A percentile compares a stretch with the other conserved stretches of the same genome.
Evolutionary conservation across 2,329 filamentous ascomycete genomes (phyloP).

Genomic region (Calonectria crousiana): DNA sequence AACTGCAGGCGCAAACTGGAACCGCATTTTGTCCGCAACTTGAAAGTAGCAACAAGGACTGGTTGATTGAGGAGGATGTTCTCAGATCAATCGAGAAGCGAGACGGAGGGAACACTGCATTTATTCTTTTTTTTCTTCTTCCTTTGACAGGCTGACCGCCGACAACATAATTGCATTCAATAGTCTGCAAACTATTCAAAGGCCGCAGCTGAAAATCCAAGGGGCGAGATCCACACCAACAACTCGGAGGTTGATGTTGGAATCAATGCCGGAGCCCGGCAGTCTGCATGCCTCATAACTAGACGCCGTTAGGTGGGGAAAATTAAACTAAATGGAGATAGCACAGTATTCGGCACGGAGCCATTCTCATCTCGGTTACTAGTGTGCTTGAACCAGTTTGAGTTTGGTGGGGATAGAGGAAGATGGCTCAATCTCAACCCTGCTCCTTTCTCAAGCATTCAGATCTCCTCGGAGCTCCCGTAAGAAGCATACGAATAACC

Average conservation of each 20-base stretch:
- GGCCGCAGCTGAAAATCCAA: background rate
- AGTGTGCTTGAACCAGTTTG: background rate
- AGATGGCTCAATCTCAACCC: background rate
- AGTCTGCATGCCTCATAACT: background rate
- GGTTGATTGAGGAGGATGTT: background rate
- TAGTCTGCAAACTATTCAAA: background rate
- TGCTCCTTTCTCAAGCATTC: background rate
- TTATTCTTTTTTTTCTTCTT: background rate
- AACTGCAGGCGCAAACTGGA: background rate
- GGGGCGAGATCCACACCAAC: background rate
- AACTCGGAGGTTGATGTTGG: background rate
- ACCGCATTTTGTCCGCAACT: background rate
- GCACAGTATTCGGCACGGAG: background rate
- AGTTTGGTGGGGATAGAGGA: background rate
- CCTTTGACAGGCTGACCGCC: background rate
- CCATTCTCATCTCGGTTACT: background rate
- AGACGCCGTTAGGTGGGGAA: background rate
- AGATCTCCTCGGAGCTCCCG: background rate
- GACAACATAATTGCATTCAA: background rate
- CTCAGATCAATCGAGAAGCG: no score
- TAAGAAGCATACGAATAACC: background rate
- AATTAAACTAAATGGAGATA: background rate
- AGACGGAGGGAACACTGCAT: background rate
- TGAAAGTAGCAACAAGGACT: background rate
- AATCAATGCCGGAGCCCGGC: background rate